Conservation (phyloP, 1,284 basidiomycete species). For the Moesziomyces sp. region DNA sequence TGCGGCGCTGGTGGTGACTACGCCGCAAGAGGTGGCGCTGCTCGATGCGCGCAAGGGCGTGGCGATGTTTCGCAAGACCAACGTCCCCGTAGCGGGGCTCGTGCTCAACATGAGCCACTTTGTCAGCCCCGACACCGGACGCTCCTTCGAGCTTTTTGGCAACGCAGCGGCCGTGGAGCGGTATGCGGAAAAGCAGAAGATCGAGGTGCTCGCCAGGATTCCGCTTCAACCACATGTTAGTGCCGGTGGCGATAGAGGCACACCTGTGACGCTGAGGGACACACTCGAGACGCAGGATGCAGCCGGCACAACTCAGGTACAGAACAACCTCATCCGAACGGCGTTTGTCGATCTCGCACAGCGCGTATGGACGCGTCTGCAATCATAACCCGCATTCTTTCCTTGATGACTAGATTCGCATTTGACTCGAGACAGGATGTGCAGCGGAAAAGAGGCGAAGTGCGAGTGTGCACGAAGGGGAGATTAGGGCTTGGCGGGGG, state of each 20-base stretch:
- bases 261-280: slow-evolving; percentile 70
- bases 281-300: slow-evolving; percentile 48
- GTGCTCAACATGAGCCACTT: slow-evolving; percentile 92
- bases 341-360: slow-evolving; percentile 47
- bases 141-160: slow-evolving; percentile 83
- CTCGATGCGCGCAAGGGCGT: slow-evolving; percentile 93
- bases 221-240: slow-evolving; percentile 85
- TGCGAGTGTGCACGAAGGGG: background rate
- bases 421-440: background rate
- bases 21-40: slow-evolving; percentile 93
- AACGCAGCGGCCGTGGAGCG: slow-evolving; percentile 75
- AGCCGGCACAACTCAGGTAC: background rate
- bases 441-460: background rate
- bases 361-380: slow-evolving; percentile 34
- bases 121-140: slow-evolving; percentile 80
- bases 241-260: slow-evolving; percentile 78
- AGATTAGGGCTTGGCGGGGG: slow-evolving; percentile 25
- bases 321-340: slow-evolving; percentile 16
- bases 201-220: slow-evolving; percentile 83
- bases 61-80: slow-evolving; percentile 89
- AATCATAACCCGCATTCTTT: background rate
- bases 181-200: slow-evolving; percentile 74
- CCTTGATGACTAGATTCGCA: background rate
- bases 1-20: slow-evolving; percentile 76
- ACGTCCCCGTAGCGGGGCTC: slow-evolving; percentile 86